Evolutionary conservation across 176 grass and related monocot genomes (phyloP).

Genomic region (Metroxylon sagu): DNA sequence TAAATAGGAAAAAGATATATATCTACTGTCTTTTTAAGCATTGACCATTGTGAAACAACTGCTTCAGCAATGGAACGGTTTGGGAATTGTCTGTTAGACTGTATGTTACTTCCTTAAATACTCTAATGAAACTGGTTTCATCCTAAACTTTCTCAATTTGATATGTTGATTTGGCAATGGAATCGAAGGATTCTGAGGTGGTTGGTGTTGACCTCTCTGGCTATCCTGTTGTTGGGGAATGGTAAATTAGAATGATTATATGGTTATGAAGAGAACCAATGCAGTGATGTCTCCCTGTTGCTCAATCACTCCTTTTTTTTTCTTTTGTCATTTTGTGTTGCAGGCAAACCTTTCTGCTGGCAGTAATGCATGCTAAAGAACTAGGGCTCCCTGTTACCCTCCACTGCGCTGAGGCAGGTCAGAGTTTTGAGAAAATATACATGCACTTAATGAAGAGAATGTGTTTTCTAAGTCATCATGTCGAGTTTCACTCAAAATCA

Average conservation of each 20-base stretch:
- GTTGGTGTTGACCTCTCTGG: conserved; percentile 94
- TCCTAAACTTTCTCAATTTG: conserved; percentile 1
- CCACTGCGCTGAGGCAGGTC: conserved; percentile 82
- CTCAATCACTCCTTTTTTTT: background rate
- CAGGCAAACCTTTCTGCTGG: conserved; percentile 84
- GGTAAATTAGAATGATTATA: conserved; percentile 31
- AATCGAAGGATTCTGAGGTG: conserved; percentile 76
- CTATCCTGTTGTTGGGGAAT: conserved; percentile 83
- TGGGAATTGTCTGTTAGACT: background rate
- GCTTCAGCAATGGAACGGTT: conserved; percentile 81
- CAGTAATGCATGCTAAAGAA: conserved; percentile 69
- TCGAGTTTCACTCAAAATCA: background rate
- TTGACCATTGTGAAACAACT: conserved; percentile 72
- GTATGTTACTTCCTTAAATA: too few species aligned
- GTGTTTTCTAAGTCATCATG: too few species aligned
- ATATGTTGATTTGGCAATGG: conserved; percentile 85
- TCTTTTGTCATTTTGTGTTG: conserved; percentile 2
- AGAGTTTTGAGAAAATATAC: background rate
- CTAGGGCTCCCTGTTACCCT: conserved; percentile 70
- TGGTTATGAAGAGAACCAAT: conserved; percentile 7
- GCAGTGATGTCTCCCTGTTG: background rate
- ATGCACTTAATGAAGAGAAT: background rate
- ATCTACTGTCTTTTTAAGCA: conserved; percentile 77
- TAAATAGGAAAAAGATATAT: conserved; percentile 60
- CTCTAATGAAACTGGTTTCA: background rate